Percentiles rank a stretch among this genome's conserved stretches.
Conservation (phyloP, 495 filamentous ascomycete species). For the Umbilicaria muhlenbergii region DNA sequence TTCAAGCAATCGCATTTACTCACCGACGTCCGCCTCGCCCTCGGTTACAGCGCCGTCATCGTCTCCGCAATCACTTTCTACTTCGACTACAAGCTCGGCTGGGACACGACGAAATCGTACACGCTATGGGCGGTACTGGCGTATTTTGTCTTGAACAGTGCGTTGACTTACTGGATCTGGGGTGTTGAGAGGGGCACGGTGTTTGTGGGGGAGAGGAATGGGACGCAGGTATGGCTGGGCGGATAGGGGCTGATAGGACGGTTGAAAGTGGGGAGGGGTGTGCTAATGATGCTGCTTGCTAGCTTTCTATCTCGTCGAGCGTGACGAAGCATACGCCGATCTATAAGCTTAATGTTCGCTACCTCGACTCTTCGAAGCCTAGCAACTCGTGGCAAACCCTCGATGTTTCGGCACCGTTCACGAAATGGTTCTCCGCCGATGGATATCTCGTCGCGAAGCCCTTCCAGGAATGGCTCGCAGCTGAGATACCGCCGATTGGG, state of each 20-base stretch:
- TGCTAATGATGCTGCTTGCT: neutral
- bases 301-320: constrained; percentile 53
- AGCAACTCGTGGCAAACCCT: constrained; percentile 15
- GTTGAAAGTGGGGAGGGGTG: neutral
- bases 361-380: constrained; percentile 24
- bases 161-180: constrained; percentile 77
- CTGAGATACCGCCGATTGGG: constrained; percentile 49
- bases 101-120: constrained; percentile 60
- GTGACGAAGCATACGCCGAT: constrained; percentile 62
- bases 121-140: constrained; percentile 54
- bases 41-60: constrained; percentile 71
- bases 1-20: constrained; percentile 71
- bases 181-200: constrained; percentile 66
- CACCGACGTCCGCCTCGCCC: constrained; percentile 61
- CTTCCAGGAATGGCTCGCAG: constrained; percentile 68
- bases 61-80: constrained; percentile 73
- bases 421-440: constrained; percentile 69
- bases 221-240: constrained; percentile 30
- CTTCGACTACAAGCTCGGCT: constrained; percentile 81
- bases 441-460: constrained; percentile 72
- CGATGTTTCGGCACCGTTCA: constrained; percentile 54
- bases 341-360: constrained; percentile 56
- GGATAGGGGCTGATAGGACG: neutral
- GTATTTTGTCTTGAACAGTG: constrained; percentile 68
- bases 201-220: constrained; percentile 52